These are phyloP conservation scores for Phyllosticta ampelicida DNA, from an alignment of 2,329 filamentous ascomycete species.

Conservation along the genomic window DNA sequence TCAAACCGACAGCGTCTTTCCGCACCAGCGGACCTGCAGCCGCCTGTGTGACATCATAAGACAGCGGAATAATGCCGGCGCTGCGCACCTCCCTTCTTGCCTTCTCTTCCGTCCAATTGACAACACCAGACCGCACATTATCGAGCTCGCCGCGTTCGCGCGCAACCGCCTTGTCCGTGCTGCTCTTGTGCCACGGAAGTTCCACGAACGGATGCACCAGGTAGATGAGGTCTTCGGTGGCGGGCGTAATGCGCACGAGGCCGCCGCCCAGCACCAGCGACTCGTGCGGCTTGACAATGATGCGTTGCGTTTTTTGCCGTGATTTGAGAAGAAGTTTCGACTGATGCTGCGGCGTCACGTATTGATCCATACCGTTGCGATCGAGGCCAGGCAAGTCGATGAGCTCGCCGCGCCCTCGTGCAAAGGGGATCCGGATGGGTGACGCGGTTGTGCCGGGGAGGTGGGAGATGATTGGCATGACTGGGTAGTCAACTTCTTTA, in stretches of 20 bases:
- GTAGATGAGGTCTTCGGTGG: constrained; percentile 52
- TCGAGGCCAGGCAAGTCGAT: constrained; percentile 84
- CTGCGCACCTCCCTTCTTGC: constrained; percentile 25
- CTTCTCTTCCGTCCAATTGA: constrained; percentile 45
- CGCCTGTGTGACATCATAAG: constrained; percentile 72
- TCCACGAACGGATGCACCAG: constrained; percentile 83
- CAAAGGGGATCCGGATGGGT: constrained; percentile 86
- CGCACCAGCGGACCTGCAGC: constrained; percentile 64
- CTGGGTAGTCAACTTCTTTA: constrained; percentile 62
- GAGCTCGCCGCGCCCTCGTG: constrained; percentile 74
- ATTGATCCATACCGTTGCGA: constrained; percentile 58
- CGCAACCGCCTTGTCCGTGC: constrained; percentile 65
- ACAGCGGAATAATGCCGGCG: constrained; percentile 65
- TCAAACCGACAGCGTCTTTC: constrained; percentile 50
- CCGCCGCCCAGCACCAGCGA: constrained; percentile 73
- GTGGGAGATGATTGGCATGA: constrained; percentile 76
- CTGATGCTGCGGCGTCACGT: constrained; percentile 57
- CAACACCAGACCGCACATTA: constrained; percentile 38
- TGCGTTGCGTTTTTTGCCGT: constrained; percentile 62
- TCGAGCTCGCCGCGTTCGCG: constrained; percentile 57
- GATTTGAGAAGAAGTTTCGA: constrained; percentile 66
- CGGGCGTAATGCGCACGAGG: constrained; percentile 76
- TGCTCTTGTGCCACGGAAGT: constrained; percentile 63
- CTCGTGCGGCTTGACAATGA: constrained; percentile 61
- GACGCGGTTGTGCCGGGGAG: constrained; percentile 90